Conservation (phyloP, 768 basidiomycete species). For the Goffeauzyma gilvescens region DNA sequence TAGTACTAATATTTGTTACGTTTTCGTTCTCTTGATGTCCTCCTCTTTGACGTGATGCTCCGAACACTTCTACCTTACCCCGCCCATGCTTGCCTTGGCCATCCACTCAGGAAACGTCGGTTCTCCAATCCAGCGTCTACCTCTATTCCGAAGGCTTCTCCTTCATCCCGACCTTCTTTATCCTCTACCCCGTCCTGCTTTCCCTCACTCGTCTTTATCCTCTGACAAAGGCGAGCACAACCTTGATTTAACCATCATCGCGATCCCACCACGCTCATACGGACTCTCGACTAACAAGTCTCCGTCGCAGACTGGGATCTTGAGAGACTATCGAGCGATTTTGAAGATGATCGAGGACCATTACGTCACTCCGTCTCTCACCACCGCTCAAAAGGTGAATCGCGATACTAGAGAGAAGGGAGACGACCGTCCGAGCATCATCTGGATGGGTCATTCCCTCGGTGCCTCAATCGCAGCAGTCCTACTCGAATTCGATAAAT, state of each 20-base stretch:
- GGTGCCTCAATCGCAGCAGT: constrained; percentile 37
- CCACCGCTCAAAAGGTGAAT: too few relatives aligned
- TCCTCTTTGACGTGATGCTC: too few relatives aligned
- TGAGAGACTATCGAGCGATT: constrained; percentile 34
- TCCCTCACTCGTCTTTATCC: too few relatives aligned
- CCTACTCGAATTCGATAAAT: constrained; percentile 23
- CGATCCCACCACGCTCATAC: constrained; percentile 39
- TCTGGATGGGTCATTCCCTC: constrained; percentile 39
- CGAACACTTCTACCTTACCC: too few relatives aligned
- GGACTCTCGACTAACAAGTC: constrained; percentile 36
- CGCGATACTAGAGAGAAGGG: too few relatives aligned
- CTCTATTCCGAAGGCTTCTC: constrained; percentile 33
- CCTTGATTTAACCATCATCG: constrained; percentile 31
- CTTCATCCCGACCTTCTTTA: constrained; percentile 3
- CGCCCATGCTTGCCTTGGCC: too few relatives aligned
- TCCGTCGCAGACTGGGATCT: constrained; percentile 35
- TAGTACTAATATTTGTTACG: too few relatives aligned
- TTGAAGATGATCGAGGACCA: constrained; percentile 28
- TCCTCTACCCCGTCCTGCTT: neutral
- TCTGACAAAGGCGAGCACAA: constrained; percentile 2
- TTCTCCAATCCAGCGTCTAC: constrained; percentile 37
- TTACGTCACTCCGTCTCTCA: too few relatives aligned
- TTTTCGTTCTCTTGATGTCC: too few relatives aligned
- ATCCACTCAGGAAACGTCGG: constrained; percentile 37
- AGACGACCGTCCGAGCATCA: constrained; percentile 17